These are phyloP conservation scores for Sequoia sempervirens DNA, from an alignment of 75 land plant genomes.

Conservation along the genomic window DNA sequence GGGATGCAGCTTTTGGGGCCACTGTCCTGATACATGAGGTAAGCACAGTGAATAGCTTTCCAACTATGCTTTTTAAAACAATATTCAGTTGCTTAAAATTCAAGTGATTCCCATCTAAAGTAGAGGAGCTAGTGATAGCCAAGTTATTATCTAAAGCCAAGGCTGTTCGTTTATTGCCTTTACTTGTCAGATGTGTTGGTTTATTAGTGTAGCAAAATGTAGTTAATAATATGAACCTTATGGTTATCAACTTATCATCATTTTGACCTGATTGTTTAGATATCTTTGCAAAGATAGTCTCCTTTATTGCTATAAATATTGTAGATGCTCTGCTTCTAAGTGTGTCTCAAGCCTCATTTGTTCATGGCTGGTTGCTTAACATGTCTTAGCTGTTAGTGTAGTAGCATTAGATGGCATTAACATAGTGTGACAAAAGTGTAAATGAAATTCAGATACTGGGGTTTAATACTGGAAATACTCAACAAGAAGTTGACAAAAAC, in stretches of 20 bases:
- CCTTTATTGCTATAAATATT: neutral
- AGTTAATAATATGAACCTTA: neutral
- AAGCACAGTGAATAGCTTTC: conserved; percentile 12
- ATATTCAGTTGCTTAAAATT: neutral
- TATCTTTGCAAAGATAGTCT: neutral
- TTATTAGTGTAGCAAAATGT: neutral
- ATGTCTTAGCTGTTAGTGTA: neutral
- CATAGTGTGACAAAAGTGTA: too few relatives aligned
- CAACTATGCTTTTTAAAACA: neutral
- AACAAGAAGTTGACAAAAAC: too few relatives aligned
- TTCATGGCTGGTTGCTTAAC: neutral
- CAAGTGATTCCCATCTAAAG: neutral
- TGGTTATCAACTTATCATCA: neutral
- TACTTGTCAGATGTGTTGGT: neutral
- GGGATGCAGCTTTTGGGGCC: conserved; percentile 87
- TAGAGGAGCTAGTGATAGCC: neutral
- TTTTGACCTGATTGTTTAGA: neutral
- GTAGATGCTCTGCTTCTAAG: neutral
- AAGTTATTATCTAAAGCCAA: neutral
- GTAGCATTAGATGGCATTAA: too few relatives aligned
- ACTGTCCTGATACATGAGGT: conserved; percentile 97
- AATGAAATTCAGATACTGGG: too few relatives aligned
- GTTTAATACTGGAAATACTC: too few relatives aligned
- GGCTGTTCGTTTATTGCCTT: neutral
- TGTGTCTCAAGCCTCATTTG: neutral